A percentile compares a stretch with the other conserved stretches of the same genome.
Conservation (phyloP, 2,329 filamentous ascomycete species). For the Nigrospora sphaerica region DNA sequence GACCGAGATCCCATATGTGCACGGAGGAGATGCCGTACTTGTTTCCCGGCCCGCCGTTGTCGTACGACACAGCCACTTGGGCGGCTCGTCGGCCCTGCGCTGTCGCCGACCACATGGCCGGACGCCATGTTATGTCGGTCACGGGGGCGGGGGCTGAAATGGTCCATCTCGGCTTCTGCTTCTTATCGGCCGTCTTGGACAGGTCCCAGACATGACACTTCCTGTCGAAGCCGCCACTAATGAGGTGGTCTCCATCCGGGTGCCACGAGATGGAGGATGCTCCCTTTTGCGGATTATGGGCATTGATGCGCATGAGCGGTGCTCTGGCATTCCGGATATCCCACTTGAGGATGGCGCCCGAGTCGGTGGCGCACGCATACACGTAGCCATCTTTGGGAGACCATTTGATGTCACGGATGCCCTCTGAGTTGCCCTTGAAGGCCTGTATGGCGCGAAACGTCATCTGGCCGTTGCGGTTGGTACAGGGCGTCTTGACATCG, state of each 20-base stretch:
- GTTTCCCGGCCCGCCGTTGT: constrained; percentile 44
- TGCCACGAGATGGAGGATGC: constrained; percentile 60
- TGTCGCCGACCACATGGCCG: constrained; percentile 58
- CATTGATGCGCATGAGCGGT: constrained; percentile 52
- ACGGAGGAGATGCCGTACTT: constrained; percentile 50
- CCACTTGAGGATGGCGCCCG: constrained; percentile 57
- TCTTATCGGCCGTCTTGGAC: constrained; percentile 50
- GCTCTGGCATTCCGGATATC: constrained; percentile 48
- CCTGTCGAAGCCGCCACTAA: constrained; percentile 56
- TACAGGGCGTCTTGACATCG: constrained; percentile 43
- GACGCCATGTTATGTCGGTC: constrained; percentile 54
- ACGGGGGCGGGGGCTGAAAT: constrained; percentile 56
- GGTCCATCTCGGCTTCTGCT: constrained; percentile 57
- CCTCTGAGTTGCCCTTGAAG: constrained; percentile 46
- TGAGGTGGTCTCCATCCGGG: constrained; percentile 58
- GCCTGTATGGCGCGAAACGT: constrained; percentile 41
- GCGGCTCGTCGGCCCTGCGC: constrained; percentile 52
- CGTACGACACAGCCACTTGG: constrained; percentile 56
- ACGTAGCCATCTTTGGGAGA: constrained; percentile 53
- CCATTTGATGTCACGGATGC: constrained; percentile 58
- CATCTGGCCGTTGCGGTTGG: constrained; percentile 39
- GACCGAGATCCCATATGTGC: constrained; percentile 63
- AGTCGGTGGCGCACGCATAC: constrained; percentile 59
- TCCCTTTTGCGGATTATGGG: constrained; percentile 46
- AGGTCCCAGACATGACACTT: constrained; percentile 61